These are phyloP conservation scores for Scheffersomyces quercinus DNA, from an alignment of 1,139 yeast genomes.

Conservation along the genomic window DNA sequence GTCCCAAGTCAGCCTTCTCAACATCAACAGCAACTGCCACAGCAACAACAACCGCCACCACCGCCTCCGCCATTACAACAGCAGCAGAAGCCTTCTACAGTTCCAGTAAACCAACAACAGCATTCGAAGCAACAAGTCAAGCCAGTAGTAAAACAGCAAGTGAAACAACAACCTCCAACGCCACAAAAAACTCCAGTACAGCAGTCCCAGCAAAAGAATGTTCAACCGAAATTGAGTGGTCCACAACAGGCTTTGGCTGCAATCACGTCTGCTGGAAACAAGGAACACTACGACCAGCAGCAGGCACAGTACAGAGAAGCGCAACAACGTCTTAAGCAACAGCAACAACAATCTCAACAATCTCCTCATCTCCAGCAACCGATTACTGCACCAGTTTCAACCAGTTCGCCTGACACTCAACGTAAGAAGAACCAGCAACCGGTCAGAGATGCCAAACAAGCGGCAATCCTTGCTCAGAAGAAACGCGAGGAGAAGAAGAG, in stretches of 20 bases:
- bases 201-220: conserved; percentile 5
- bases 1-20: too few relatives aligned
- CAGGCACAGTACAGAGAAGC: conserved; percentile 10
- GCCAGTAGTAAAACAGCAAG: conserved; percentile 9
- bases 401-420: conserved; percentile 5
- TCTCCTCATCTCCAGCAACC: conserved; percentile 2
- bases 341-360: conserved; percentile 2
- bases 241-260: conserved; percentile 17
- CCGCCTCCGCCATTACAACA: conserved; percentile 8
- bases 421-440: conserved; percentile 32
- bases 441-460: conserved; percentile 56
- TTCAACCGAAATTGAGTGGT: conserved; percentile 7
- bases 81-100: too few relatives aligned
- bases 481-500: conserved; percentile 75
- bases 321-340: conserved; percentile 11
- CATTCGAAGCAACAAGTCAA: conserved; percentile 5
- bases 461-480: conserved; percentile 59
- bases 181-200: conserved; percentile 32
- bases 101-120: neutral
- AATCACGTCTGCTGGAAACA: conserved; percentile 10
- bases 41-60: too few relatives aligned
- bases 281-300: conserved; percentile 13
- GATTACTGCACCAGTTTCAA: neutral
- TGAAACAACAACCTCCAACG: conserved; percentile 32
- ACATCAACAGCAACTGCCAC: conserved; percentile 10